Conservation (phyloP, 345 rosid genomes). For the Microcos paniculata region DNA sequence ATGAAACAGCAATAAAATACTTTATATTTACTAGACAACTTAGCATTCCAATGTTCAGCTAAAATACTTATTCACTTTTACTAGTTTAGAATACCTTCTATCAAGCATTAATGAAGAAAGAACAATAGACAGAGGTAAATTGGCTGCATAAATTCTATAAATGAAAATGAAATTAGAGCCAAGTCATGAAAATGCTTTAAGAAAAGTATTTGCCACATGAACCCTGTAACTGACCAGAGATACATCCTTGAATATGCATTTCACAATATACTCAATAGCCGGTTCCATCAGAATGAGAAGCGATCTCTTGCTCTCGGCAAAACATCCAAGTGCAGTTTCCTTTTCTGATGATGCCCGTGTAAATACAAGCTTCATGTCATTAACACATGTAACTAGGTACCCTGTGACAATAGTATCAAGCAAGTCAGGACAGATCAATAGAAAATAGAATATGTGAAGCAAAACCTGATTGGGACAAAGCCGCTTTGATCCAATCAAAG, state of each 20-base stretch:
- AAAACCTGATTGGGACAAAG: background rate
- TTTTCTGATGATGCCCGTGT: constrained; percentile 42
- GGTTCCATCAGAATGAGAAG: constrained; percentile 80
- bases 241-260: constrained; percentile 57
- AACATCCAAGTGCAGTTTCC: constrained; percentile 36
- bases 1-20: background rate
- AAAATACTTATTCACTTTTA: background rate
- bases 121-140: background rate
- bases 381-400: constrained; percentile 55
- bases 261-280: constrained; percentile 65
- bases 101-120: background rate
- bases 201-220: constrained; percentile 3
- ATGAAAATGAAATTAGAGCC: constrained; percentile 6
- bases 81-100: background rate
- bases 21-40: constrained; percentile 13
- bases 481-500: background rate
- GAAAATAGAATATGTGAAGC: background rate
- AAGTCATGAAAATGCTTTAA: background rate
- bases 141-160: constrained; percentile 9
- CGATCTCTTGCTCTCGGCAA: constrained; percentile 42
- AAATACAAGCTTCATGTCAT: constrained; percentile 55
- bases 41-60: background rate
- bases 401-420: constrained; percentile 43
- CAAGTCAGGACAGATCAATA: background rate
- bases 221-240: constrained; percentile 57